Evolutionary conservation across 352 stramenopile species (phyloP), one percentile per base, ranked within the genome.

Genomic region (Phytophthora macrochlamydospora): DNA sequence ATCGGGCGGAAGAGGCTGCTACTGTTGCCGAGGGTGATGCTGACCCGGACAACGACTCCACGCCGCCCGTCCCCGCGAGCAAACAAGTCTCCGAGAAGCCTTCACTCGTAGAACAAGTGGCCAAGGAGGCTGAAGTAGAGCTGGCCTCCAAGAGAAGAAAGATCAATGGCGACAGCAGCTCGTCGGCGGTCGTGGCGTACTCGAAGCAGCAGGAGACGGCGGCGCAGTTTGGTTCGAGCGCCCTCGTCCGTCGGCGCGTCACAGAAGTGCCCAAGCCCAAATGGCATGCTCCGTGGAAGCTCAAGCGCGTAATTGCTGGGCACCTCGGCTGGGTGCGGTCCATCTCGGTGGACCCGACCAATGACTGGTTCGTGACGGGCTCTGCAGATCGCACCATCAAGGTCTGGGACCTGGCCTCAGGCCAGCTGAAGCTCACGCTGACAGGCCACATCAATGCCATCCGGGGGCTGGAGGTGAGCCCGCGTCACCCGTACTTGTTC

Each of bases 281-380:
- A 68, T 99, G 98, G 98, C 98, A 99, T 76, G 97, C 98, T 32
- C 97, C 97, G 3, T 99, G 98, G 98, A 98, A 99, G 75, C 81
- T 99, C 65, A 94, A 96, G 58, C 94, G 95, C 43, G 97, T 99
- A n/a, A 90, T 99, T 56, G 91, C 93, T 38, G 93, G 91, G 12
- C 94, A 98, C 66, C 81, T 99, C 35, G 95, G 95, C 7, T 99
- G 97, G 97, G 98, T 99, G 30, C 93, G 97, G 40, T 98, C 92
- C 18, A 90, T 99, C 31, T 97, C 97, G 0, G 96, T 99, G 51
- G 98, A 99, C 81, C 97, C 97, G 29, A 98, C 93, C 14, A 99
- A 99, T 76, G 91, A 99, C 65, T 99, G 94, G 92, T 99, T 99
- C 69, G 97, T 97, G 44, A 99, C 97, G 6, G 98, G 98, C 51